Base-by-base conservation (phyloP, 2,329 filamentous ascomycete genomes). In the Sarocladium kiliense region DNA sequence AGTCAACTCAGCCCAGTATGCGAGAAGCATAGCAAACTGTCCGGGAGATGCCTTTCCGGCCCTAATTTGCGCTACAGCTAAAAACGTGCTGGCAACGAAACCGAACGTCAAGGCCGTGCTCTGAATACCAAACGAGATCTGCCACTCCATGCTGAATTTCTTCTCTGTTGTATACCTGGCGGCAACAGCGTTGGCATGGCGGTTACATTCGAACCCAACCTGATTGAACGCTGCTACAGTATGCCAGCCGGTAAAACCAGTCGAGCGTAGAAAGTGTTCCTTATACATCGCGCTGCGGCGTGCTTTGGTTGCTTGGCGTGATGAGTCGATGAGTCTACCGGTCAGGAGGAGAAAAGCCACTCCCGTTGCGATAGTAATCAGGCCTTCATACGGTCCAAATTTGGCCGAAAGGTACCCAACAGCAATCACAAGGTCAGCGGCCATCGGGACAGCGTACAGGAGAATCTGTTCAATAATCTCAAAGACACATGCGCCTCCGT, bases 1-100 rank as follows among this genome's bases (percentile, higher is more conserved):
- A 44, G 87, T 86, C 36, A 91, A 75, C 63, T 90, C 87, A 18
- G 80, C 79, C 86, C 89, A 89, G 67, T 90, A 91, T 54, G 85
- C 86, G 57, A 90, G 71, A 16, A 91, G 74, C 70, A 85, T 82
- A 55, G 88, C 83, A 61, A 91, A 89, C 59, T 87, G 78, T 55
- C 87, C 87, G 11, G 87, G 74, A 4, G 80, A 81, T 3, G 81
- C 79, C 54, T 78, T 69, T 1, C 78, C 79, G n/a, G 76, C 77
- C 2, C 78, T 84, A 54, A 91, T 85, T 59, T 88, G 85, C 65
- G 84, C 87, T 0, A 84, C 79, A 2, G 80, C 80, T 39, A 84
- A 61, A 61, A 82, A 81, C 2, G 80, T 75, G 34, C 81, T 81
- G 3, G 86, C 86, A 14, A 88, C 76, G 39, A 91, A 80, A 56